Percentiles rank a stretch among this genome's conserved stretches.
Evolutionary conservation across 108 stramenopile species (phyloP).

Genomic region (Nitzschia sp.): DNA sequence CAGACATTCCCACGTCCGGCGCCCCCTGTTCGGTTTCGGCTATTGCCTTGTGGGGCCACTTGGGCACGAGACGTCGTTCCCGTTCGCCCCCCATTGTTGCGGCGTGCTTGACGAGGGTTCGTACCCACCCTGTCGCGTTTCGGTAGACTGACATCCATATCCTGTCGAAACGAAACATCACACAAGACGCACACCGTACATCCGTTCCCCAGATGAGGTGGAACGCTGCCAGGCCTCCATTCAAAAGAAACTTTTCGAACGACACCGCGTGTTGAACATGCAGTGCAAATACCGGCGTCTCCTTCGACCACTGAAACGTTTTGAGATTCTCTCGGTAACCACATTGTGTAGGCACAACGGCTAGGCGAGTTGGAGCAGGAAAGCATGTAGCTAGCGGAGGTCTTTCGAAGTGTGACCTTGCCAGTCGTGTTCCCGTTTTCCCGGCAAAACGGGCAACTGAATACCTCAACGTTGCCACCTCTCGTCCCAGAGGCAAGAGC

Average conservation of each 20-base stretch:
- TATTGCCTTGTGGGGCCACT: background rate
- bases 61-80: background rate
- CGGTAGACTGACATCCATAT: conserved; percentile 68
- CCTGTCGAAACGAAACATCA: conserved; percentile 65
- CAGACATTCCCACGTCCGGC: conserved; percentile 27
- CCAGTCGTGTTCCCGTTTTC: conserved; percentile 30
- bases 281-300: conserved; percentile 44
- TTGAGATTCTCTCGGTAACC: conserved; percentile 67
- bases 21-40: background rate
- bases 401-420: conserved; percentile 59
- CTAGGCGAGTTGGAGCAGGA: conserved; percentile 57
- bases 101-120: conserved; percentile 15
- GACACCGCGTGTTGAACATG: conserved; percentile 46
- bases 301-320: conserved; percentile 48
- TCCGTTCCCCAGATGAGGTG: conserved; percentile 70
- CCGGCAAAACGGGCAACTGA: conserved; percentile 79
- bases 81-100: background rate
- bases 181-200: conserved; percentile 73
- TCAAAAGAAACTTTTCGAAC: conserved; percentile 69
- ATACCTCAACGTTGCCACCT: conserved; percentile 71
- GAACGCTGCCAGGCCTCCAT: conserved; percentile 85
- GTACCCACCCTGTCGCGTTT: conserved; percentile 61
- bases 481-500: conserved; percentile 63
- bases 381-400: conserved; percentile 55
- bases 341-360: conserved; percentile 68